Evolutionary conservation across 2,329 filamentous ascomycete species (phyloP).

Genomic region (Nothophaeocryptopus gaeumannii): DNA sequence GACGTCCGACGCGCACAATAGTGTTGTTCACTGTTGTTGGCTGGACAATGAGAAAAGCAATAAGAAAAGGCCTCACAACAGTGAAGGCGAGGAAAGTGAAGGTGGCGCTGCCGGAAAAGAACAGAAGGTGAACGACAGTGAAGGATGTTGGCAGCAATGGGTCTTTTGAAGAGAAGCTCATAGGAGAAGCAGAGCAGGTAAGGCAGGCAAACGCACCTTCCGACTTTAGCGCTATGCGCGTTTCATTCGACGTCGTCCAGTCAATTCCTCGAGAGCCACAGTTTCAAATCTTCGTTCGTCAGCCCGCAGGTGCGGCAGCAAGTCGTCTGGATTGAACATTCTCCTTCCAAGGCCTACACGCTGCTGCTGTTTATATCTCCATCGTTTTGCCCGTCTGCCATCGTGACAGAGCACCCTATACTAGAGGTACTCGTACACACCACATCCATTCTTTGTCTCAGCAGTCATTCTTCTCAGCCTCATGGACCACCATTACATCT

Average conservation of each 20-base stretch:
- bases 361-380: slow-evolving; percentile 10
- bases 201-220: slow-evolving; percentile 3
- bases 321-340: not conserved
- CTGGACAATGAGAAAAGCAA: slow-evolving; percentile 5
- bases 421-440: not conserved
- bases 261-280: slow-evolving; percentile 2
- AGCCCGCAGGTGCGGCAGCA: not conserved
- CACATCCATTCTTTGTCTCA: slow-evolving; percentile 20
- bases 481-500: slow-evolving; percentile 16
- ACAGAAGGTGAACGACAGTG: not conserved
- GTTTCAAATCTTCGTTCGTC: slow-evolving; percentile 17
- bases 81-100: not conserved
- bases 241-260: slow-evolving; percentile 11
- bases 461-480: slow-evolving; percentile 23
- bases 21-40: too few relatives aligned
- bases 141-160: slow-evolving; percentile 3
- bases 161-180: slow-evolving; percentile 7
- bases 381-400: not conserved
- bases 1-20: too few relatives aligned
- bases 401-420: not conserved
- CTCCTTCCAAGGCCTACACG: not conserved
- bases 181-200: not conserved
- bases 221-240: slow-evolving; percentile 2
- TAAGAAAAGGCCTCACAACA: slow-evolving; percentile 1
- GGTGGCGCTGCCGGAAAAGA: slow-evolving; percentile 1